Evolutionary conservation across 257 asterid species (phyloP).

Genomic region (Solanum ossicruentum): DNA sequence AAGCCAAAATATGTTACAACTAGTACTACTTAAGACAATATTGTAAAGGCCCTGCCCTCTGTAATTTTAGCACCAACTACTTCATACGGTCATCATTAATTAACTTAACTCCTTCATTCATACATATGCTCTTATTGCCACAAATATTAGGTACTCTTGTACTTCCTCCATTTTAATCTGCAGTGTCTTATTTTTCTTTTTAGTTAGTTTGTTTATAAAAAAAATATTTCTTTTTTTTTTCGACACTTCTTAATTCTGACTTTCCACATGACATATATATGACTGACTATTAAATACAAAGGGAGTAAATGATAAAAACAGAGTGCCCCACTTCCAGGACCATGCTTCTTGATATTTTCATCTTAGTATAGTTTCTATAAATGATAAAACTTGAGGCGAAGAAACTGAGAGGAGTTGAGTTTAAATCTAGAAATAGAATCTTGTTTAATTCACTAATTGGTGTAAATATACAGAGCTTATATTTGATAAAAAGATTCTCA

Average conservation of each 20-base stretch:
- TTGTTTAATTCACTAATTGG: not conserved
- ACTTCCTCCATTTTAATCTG: not conserved
- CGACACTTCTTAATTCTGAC: no score
- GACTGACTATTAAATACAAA: no score
- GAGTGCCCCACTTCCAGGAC: not conserved
- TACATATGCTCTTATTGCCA: not conserved
- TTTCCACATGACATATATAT: no score
- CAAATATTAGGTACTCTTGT: not conserved
- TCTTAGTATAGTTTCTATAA: not conserved
- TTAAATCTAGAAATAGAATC: not conserved
- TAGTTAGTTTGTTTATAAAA: no score
- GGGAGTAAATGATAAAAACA: not conserved
- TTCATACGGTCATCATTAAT: constrained; percentile 2
- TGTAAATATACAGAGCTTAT: not conserved
- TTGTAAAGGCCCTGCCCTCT: not conserved
- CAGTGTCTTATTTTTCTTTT: not conserved
- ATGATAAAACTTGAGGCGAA: not conserved
- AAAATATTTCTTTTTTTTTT: no score
- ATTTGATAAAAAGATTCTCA: not conserved
- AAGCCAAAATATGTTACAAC: not conserved
- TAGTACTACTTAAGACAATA: not conserved
- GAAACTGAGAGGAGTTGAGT: not conserved
- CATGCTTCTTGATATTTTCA: not conserved
- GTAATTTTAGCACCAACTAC: constrained; percentile 25
- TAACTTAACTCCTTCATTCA: not conserved